These are phyloP conservation scores for Sphagnum magellanicum DNA, from an alignment of 228 moss, liverwort and hornwort species.

Conservation along the genomic window DNA sequence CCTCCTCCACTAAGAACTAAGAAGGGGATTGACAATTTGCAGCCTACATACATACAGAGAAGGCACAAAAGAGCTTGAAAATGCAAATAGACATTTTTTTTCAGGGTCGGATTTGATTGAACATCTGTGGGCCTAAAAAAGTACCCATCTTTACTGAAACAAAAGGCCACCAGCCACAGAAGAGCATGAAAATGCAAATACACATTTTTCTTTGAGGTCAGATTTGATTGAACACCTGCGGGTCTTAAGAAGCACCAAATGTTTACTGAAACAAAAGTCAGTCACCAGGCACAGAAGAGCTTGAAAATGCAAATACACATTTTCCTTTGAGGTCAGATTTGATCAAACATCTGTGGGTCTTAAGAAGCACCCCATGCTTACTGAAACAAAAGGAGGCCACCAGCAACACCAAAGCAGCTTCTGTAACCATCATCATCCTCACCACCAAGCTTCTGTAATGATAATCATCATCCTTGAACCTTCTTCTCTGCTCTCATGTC, in stretches of 20 bases:
- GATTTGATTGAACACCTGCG: background rate
- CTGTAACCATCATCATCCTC: background rate
- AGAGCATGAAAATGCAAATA: background rate
- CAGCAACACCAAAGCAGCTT: background rate
- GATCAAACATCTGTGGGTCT: too few species aligned
- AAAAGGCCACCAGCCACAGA: background rate
- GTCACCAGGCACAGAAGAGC: background rate
- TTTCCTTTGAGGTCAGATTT: background rate
- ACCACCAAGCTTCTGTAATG: background rate
- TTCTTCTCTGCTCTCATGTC: too few species aligned
- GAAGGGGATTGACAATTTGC: constrained; percentile 34
- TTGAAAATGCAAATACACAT: background rate
- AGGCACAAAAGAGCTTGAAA: constrained; percentile 27
- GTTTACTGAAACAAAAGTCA: background rate
- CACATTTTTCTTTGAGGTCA: background rate
- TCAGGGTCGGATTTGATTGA: constrained; percentile 33
- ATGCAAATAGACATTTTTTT: constrained; percentile 23
- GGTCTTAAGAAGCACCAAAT: background rate
- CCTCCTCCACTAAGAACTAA: background rate
- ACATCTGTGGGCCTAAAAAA: constrained; percentile 25
- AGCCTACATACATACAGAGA: constrained; percentile 14
- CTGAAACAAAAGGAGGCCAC: background rate
- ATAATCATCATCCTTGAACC: background rate
- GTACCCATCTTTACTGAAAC: constrained; percentile 8
- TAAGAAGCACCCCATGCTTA: too few species aligned